These are phyloP conservation scores for Aspergillus sclerotiicarbonarius DNA, from an alignment of 495 filamentous ascomycete species.

Conservation along the genomic window DNA sequence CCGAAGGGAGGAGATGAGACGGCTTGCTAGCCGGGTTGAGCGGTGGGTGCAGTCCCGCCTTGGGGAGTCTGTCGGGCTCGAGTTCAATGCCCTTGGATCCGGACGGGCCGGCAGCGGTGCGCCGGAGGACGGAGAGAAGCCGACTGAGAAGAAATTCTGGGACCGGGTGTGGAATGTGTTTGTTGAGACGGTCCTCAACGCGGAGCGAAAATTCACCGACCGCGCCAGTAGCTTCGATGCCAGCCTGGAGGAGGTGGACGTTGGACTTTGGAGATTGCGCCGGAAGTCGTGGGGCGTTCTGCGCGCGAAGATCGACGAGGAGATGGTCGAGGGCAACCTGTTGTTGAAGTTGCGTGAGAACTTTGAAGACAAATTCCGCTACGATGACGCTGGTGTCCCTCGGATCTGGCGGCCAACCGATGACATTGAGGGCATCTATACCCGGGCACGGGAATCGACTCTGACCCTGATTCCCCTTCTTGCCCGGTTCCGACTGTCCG, in stretches of 20 bases:
- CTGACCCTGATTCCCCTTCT: constrained; percentile 85
- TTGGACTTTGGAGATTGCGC: constrained; percentile 88
- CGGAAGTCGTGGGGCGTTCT: constrained; percentile 93
- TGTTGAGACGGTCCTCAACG: constrained; percentile 77
- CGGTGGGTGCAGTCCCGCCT: constrained; percentile 87
- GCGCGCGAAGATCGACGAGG: constrained; percentile 88
- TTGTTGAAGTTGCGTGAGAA: constrained; percentile 95
- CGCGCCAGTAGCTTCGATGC: constrained; percentile 92
- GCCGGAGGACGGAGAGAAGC: constrained; percentile 72
- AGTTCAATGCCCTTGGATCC: constrained; percentile 91
- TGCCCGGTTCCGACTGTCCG: constrained; percentile 71
- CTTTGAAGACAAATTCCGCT: constrained; percentile 98
- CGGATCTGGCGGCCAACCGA: constrained; percentile 96
- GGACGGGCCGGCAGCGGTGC: constrained; percentile 77
- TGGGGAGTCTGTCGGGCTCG: constrained; percentile 81
- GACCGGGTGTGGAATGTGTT: constrained; percentile 93
- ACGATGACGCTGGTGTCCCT: constrained; percentile 91
- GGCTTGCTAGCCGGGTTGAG: constrained; percentile 85
- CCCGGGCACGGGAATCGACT: constrained; percentile 84
- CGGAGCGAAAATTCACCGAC: constrained; percentile 79
- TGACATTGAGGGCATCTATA: constrained; percentile 95
- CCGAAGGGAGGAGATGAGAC: constrained; percentile 91
- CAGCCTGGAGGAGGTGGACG: constrained; percentile 83
- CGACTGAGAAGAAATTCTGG: constrained; percentile 83
- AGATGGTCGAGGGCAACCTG: constrained; percentile 96